phyloP scores from a whole-genome alignment of 2,329 filamentous ascomycete genomes.

The Aspergillus flavus region DNA sequence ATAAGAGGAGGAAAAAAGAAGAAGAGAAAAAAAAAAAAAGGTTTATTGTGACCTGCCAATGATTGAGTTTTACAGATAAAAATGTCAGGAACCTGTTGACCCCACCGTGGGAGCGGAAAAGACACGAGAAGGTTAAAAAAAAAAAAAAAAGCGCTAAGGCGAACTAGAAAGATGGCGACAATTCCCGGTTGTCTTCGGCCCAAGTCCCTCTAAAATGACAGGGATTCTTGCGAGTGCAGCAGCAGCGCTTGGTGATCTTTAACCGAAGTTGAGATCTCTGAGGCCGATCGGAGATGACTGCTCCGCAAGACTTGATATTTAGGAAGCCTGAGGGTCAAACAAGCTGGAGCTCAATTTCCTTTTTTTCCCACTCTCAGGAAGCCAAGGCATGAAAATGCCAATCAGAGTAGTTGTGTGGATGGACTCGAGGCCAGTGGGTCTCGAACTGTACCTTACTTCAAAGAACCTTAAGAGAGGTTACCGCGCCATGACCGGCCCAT shows the following conservation, averaged over 20 bases:
- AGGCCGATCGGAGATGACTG: constrained; percentile 23
- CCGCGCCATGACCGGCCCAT: neutral
- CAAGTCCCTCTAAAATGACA: neutral
- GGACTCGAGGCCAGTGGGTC: constrained; percentile 21
- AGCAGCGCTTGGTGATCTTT: neutral
- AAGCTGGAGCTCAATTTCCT: constrained; percentile 9
- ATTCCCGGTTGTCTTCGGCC: neutral
- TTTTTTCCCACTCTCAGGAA: constrained; percentile 10
- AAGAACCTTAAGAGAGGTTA: constrained; percentile 14
- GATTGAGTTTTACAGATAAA: constrained; percentile 17
- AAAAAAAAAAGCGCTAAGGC: constrained; percentile 13
- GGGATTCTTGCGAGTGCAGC: neutral
- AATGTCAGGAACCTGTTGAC: constrained; percentile 16
- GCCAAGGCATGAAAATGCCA: constrained; percentile 13
- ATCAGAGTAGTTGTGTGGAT: constrained; percentile 16
- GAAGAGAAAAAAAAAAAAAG: neutral
- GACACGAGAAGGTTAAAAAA: constrained; percentile 6
- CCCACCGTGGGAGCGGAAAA: constrained; percentile 16
- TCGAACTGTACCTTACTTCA: constrained; percentile 6
- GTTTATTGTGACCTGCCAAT: constrained; percentile 1
- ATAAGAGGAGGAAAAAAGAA: constrained; percentile 7
- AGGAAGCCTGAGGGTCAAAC: constrained; percentile 11
- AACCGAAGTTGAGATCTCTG: constrained; percentile 3
- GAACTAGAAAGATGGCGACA: constrained; percentile 2
- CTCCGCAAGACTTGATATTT: constrained; percentile 18